Base-by-base conservation (phyloP, 2,329 filamentous ascomycete genomes). In the Thielaviopsis euricoi region DNA sequence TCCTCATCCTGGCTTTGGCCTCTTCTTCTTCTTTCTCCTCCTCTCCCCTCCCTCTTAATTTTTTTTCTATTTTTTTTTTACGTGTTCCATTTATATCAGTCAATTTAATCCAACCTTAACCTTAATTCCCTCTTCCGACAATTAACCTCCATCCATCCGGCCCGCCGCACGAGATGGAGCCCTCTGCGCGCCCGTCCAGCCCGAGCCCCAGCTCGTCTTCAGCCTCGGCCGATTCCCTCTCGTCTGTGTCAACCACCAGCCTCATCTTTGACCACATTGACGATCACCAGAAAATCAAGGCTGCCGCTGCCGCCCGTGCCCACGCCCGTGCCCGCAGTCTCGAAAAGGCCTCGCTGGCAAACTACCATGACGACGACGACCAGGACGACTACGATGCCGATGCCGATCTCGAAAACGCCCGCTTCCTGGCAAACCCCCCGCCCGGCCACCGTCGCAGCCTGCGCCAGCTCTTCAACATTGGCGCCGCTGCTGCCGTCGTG, bases 211-310 rank as follows among this genome's bases (percentile, higher is more conserved):
- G 13, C 26, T 22, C 26, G 52, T 12, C 55, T 19, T 37, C 25
- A 21, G 48, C 48, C 25, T n/a, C n/a, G 13, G 12, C 79, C 57
- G 78, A 77, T 61, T 88, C 87, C 3, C 69, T 80, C 52, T 87
- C 85, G n/a, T 85, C 85, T 48, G 83, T 82, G n/a, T 93, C 87
- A 37, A 91, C 87, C 12, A 89, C 85, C 3, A 91, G 87, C 64
- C 76, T 93, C 15, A 81, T 93, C 57, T 87, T 93, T 67, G 87
- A 93, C 63, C 81, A 85, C 62, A 77, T 91, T 63, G 78, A 80
- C 64, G 83, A 87, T 22, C 67, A 74, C 25, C 63, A 64, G 43
- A 58, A 64, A 56, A 60, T 51, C 33, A 55, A 55, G 4, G 33
- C 52, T 22, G 51, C 55, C 21, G n/a, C 26, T 37, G 22, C 46